These are phyloP conservation scores for Neolentinus lepideus DNA, from an alignment of 1,284 basidiomycete genomes.

Conservation along the genomic window DNA sequence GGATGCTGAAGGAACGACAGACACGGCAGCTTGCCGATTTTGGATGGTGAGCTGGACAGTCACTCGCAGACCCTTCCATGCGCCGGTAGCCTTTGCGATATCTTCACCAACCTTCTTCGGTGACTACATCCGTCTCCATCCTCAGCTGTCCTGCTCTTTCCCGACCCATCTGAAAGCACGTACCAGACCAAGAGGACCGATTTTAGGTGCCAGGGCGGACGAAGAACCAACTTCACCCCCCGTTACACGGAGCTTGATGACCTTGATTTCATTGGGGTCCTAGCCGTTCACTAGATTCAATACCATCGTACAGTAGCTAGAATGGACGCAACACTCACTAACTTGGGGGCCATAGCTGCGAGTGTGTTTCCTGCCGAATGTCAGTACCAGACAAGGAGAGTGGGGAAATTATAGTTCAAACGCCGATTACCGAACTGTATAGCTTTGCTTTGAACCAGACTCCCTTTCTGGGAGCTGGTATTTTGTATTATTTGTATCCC, in stretches of 20 bases:
- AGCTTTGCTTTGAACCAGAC: background rate
- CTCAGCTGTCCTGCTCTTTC: background rate
- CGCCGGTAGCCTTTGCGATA: constrained; percentile 97
- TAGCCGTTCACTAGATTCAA: constrained; percentile 20
- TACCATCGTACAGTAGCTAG: constrained; percentile 11
- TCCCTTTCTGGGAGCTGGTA: background rate
- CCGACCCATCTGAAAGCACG: constrained; percentile 25
- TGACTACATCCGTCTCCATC: constrained; percentile 54
- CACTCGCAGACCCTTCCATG: constrained; percentile 99
- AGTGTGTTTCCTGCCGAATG: constrained; percentile 9
- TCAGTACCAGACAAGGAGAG: constrained; percentile 5
- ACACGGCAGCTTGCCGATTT: constrained; percentile 97
- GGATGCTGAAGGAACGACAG: constrained; percentile 96
- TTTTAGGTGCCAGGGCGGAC: constrained; percentile 98
- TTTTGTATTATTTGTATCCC: background rate
- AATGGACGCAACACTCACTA: constrained; percentile 41
- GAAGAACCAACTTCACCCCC: constrained; percentile 99
- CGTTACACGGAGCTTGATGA: constrained; percentile 98
- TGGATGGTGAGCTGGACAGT: constrained; percentile 99
- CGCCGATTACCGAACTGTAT: constrained; percentile 3
- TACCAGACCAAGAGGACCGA: constrained; percentile 99
- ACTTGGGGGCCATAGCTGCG: constrained; percentile 66
- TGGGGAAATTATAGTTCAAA: constrained; percentile 2
- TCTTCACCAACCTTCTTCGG: constrained; percentile 99
- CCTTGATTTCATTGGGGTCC: constrained; percentile 94